A percentile compares a stretch with the other conserved stretches of the same genome.
phyloP scores from a whole-genome alignment of 169 alveolate genomes.

The Theileria parva region DNA sequence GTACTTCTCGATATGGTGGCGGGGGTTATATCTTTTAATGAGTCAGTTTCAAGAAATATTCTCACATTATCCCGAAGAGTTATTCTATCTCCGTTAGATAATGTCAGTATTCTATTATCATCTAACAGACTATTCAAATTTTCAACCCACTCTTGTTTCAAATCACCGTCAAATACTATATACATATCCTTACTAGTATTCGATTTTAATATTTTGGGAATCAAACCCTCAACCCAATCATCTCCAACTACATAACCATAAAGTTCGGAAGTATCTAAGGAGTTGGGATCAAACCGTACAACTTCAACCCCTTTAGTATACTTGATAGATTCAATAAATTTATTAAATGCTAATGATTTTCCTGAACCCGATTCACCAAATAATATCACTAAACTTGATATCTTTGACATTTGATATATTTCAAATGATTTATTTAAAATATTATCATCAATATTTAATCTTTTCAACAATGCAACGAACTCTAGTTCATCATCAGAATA shows the following conservation, averaged over 20 bases:
- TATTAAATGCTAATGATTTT: conserved; percentile 17
- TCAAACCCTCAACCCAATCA: conserved; percentile 37
- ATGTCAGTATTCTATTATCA: conserved; percentile 95
- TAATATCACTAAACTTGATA: conserved; percentile 17
- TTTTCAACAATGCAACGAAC: not conserved
- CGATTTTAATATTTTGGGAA: conserved; percentile 52
- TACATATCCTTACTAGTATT: conserved; percentile 86
- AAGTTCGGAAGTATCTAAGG: conserved; percentile 6
- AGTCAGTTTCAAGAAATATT: conserved; percentile 90
- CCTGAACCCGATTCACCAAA: conserved; percentile 39
- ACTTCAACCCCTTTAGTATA: conserved; percentile 4
- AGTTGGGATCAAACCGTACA: conserved; percentile 44
- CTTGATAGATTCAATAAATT: not conserved
- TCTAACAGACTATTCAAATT: conserved; percentile 97
- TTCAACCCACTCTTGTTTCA: conserved; percentile 99
- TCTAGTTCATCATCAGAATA: conserved; percentile 8
- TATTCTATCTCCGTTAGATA: conserved; percentile 97
- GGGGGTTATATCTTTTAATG: conserved; percentile 94
- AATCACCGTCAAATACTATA: conserved; percentile 99
- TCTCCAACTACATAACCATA: not conserved
- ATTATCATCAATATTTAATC: not conserved
- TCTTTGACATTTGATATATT: conserved; percentile 16
- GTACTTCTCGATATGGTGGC: conserved; percentile 99
- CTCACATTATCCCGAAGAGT: conserved; percentile 85
- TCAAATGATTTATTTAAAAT: conserved; percentile 5